Evolutionary conservation across 257 asterid genomes (phyloP), one percentile per base, ranked within the genome.

Genomic region (Anisodus acutangulus): DNA sequence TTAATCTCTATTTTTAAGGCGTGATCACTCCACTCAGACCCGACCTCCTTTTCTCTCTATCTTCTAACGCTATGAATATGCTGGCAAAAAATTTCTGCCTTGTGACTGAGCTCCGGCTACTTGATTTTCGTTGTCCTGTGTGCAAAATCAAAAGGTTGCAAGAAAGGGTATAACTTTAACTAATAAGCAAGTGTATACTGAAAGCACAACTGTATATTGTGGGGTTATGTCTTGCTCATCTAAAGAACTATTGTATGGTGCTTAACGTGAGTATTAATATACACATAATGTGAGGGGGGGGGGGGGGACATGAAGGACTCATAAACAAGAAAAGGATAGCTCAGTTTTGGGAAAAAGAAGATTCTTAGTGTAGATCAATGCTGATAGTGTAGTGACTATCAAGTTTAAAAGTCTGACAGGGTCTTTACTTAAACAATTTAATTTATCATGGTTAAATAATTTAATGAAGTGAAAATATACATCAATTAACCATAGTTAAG

Each of bases 241-340:
- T 41, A 41, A 41, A 62, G 68, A 62, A 62, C 68, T 62, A 19
- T 62, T 62, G 68, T 62, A 62, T 62, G 68, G 71, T 66, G 45
- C 43, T 66, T 66, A 12, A 35, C n/a, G 19, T 67, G 11, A 31
- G 70, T 31, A 31, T 66, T 31, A 66, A 69, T 17, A 39, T 16
- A 16, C 8, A 41, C 31, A 41, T 41, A 41, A 41, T 69, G 22
- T 69, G 35, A 1, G 35, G 35, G 35, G 4, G 41, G 78, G 41
- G 78, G 78, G 78, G 16, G 78, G 15, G 41, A 69, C 54, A 41
- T 69, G 78, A 39, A 68, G 2, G 78, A 69, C 64, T 51, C 64
- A 78, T 12, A 78, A 51, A 26, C 47, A 53, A 53, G 81, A 53
- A 26, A 78, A 51, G 64, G 82, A 53, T 78, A 7, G 64, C 9